Evolutionary conservation across 495 filamentous ascomycete genomes (phyloP), one percentile per base, ranked within the genome.

Genomic region (Jackrogersella multiformis): DNA sequence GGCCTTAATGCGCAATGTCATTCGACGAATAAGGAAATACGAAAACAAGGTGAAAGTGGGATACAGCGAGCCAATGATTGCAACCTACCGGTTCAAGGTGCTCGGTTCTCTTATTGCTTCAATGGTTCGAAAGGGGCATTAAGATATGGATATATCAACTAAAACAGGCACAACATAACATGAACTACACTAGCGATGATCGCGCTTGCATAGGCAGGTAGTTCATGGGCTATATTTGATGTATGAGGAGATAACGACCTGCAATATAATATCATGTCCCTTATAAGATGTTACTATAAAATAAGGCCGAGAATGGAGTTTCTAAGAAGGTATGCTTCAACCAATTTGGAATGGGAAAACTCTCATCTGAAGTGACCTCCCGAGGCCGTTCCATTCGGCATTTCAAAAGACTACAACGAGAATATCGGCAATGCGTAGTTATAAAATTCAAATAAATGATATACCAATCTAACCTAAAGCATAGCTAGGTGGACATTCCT

Each of bases 141-240:
- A 30, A 4, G 7, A 7, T 7, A 4, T 30, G 4, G 26, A n/a
- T n/a, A n/a, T 7, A 7, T 30, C 26, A 30, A 30, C 26, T 30
- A 3, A 7, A 30, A 3, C 7, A 4, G 26, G 26, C 26, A 30
- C 26, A 7, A 30, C 7, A 30, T 30, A 30, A 18, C 41, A 35
- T 18, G 46, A 10, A 34, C 56, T 36, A 45, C 18, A 36, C 24
- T 9, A 1, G 12, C 41, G 64, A 58, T 26, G 52, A 68, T 68
- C 64, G 30, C 39, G 45, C 57, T 46, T 28, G 30, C 58, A 42
- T 42, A 62, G 53, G 64, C 38, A 68, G 58, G 57, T 68, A 42
- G 28, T 18, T 28, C 23, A 32, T 18, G 44, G 44, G 15, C 7
- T 4, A 28, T 26, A 24, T 12, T 7, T 28, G 9, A 23, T 15